Base-by-base conservation (phyloP, 352 stramenopile genomes). In the Globisporangium nagaii region DNA sequence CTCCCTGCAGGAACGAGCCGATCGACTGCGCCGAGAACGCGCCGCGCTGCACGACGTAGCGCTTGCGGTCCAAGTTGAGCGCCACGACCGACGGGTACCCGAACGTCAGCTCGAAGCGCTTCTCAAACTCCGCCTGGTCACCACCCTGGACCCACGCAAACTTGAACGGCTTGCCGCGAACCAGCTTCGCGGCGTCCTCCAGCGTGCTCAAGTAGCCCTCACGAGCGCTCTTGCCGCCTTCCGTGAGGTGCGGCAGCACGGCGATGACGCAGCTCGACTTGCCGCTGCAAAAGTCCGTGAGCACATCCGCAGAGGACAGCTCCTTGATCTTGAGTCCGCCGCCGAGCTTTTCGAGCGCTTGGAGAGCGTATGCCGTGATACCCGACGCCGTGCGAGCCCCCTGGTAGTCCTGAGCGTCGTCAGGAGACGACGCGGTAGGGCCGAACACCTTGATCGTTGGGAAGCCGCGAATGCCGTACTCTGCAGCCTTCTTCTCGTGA, bases 381-480 rank as follows among this genome's bases (percentile, higher is more conserved):
- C 66, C 88, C 7, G 70, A 72, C 17, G 90, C 88, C 24, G 86
- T 90, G 12, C 93, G 87, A 12, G 85, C 71, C 2, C 91, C 90
- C 31, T 96, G 72, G 69, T 98, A 98, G 41, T 96, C 84, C 20
- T 85, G 35, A 2, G 82, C 79, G 49, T 90, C 75, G 3, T 53
- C 56, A 4, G 79, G 54, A 13, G 75, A 80, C 42, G 71, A 71
- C 2, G 82, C 81, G 13, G 66, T 68, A 0, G 84, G 84, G 22
- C 84, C 80, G 58, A 98, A 98, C 17, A 98, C 90, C 73, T 97
- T 97, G 56, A 98, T 93, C 2, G 92, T 98, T 22, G 95, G 95
- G 80, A 98, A 98, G 7, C 93, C 93, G 19, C 81, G 62, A 51
- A 98, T 92, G 34, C 84, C 78, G 53, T 98, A 94, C 64, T 94